A percentile compares a stretch with the other conserved stretches of the same genome.
These are phyloP conservation scores for Rhodamnia rubescens DNA, from an alignment of 345 rosid genomes.

Conservation along the genomic window DNA sequence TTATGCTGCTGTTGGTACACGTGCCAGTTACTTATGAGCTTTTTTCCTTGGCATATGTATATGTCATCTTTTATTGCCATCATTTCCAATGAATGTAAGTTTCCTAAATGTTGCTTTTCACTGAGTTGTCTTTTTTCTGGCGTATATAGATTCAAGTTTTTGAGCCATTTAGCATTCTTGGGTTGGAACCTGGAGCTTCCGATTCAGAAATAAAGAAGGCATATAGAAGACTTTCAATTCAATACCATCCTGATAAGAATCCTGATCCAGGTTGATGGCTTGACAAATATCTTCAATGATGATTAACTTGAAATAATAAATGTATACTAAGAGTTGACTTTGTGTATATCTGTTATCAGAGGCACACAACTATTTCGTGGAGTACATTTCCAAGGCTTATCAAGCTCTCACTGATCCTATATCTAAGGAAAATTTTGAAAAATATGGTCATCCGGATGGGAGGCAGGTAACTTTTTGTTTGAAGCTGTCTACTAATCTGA, in stretches of 20 bases:
- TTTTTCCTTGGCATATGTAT: not conserved
- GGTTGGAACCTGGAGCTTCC: slow-evolving; percentile 67
- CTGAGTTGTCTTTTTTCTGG: not conserved
- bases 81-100: not conserved
- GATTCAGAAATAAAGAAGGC: slow-evolving; percentile 89
- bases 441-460: slow-evolving; percentile 98
- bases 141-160: slow-evolving; percentile 65
- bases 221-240: slow-evolving; percentile 84
- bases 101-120: not conserved
- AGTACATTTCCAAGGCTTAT: slow-evolving; percentile 89
- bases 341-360: slow-evolving; percentile 27
- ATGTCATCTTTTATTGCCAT: not conserved
- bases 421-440: slow-evolving; percentile 94
- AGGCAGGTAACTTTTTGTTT: slow-evolving; percentile 52
- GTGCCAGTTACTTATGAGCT: not conserved
- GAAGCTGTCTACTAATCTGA: not conserved
- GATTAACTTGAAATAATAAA: not conserved
- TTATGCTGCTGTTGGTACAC: not conserved
- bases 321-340: not conserved
- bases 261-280: slow-evolving; percentile 88
- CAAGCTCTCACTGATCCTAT: slow-evolving; percentile 90
- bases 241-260: slow-evolving; percentile 97
- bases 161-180: slow-evolving; percentile 85
- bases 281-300: not conserved
- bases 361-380: slow-evolving; percentile 82